phyloP scores from a whole-genome alignment of 2,329 filamentous ascomycete genomes.

The Cordyceps javanica region DNA sequence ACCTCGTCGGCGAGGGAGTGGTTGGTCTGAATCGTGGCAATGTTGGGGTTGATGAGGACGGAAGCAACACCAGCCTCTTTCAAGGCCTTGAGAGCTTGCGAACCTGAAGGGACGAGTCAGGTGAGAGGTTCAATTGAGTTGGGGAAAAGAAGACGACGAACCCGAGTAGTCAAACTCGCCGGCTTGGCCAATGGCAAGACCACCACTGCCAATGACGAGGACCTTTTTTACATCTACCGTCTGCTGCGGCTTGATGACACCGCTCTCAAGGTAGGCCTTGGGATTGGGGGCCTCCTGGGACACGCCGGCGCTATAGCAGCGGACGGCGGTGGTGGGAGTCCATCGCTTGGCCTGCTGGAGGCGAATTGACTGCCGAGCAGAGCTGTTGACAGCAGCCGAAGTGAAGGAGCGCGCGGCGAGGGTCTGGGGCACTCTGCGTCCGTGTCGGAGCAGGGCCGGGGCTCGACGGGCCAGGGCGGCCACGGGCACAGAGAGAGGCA shows the following conservation, averaged over 20 bases:
- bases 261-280: constrained; percentile 83
- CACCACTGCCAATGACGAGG: constrained; percentile 90
- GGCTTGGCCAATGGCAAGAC: constrained; percentile 92
- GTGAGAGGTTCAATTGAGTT: constrained; percentile 2
- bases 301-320: constrained; percentile 35
- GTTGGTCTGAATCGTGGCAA: constrained; percentile 96
- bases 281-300: constrained; percentile 70
- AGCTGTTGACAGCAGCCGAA: constrained; percentile 26
- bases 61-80: constrained; percentile 91
- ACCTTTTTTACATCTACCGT: constrained; percentile 94
- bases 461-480: constrained; percentile 47
- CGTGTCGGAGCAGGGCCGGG: constrained; percentile 51
- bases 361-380: constrained; percentile 28
- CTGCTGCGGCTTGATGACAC: constrained; percentile 72
- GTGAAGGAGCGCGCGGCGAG: constrained; percentile 40
- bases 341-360: constrained; percentile 36
- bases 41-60: constrained; percentile 95
- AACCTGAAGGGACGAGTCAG: constrained; percentile 49
- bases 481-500: constrained; percentile 34
- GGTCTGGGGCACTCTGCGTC: constrained; percentile 41
- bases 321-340: constrained; percentile 40
- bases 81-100: constrained; percentile 91
- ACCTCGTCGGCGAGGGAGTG: constrained; percentile 94
- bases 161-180: constrained; percentile 99
- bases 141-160: constrained; percentile 40